Percentiles rank a stretch among this genome's conserved stretches.
Evolutionary conservation across 495 filamentous ascomycete genomes (phyloP).

Genomic region (Penicillium samsonianum): DNA sequence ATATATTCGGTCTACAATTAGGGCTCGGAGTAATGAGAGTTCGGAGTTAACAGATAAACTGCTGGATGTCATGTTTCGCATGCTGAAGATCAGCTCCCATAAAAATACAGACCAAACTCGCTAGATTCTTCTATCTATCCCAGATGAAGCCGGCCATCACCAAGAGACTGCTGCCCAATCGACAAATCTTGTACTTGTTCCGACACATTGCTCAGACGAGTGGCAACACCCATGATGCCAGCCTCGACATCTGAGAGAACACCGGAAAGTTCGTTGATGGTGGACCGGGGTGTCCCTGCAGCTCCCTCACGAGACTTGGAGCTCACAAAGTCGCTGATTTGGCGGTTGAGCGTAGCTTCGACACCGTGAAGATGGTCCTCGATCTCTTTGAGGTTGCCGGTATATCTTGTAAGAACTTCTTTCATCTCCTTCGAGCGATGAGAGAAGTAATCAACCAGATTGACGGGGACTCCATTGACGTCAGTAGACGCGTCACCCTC

Average conservation of each 20-base stretch:
- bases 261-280: constrained; percentile 60
- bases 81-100: constrained; percentile 13
- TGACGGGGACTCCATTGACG: constrained; percentile 48
- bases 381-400: constrained; percentile 72
- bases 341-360: constrained; percentile 66
- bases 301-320: constrained; percentile 53
- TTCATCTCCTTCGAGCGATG: constrained; percentile 71
- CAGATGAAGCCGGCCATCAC: constrained; percentile 31
- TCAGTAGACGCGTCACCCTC: constrained; percentile 54
- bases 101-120: constrained; percentile 9
- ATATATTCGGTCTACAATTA: not conserved
- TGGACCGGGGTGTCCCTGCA: constrained; percentile 44
- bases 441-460: constrained; percentile 76
- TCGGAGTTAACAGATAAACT: not conserved
- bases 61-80: constrained; percentile 10
- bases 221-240: constrained; percentile 73
- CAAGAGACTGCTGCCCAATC: constrained; percentile 49
- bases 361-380: constrained; percentile 79
- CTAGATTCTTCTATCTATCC: constrained; percentile 8
- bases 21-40: not conserved
- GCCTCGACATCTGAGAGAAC: constrained; percentile 77
- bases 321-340: constrained; percentile 67
- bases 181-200: constrained; percentile 71
- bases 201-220: constrained; percentile 64
- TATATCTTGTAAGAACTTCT: constrained; percentile 63